A percentile compares a stretch with the other conserved stretches of the same genome.
Conservation (phyloP, 2,329 filamentous ascomycete genomes). For the Hypoxylon sp. region DNA sequence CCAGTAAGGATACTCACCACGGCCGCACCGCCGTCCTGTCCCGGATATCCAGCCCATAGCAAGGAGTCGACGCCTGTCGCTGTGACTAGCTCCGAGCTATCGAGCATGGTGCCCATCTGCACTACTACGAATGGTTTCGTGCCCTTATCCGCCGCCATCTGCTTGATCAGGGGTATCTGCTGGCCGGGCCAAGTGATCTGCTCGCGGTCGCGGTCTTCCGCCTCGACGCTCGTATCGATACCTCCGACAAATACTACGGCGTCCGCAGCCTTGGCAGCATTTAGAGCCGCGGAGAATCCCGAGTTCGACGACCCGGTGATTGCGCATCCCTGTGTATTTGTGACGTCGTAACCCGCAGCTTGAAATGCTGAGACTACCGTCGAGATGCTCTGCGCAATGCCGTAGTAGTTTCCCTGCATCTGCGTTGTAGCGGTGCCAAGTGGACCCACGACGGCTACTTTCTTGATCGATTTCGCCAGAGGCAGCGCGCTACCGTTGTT, state of each 20-base stretch:
- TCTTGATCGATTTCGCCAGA: slow-evolving; percentile 60
- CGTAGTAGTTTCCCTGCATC: slow-evolving; percentile 67
- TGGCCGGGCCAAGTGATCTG: slow-evolving; percentile 64
- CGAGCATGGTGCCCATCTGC: slow-evolving; percentile 63
- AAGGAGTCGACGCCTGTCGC: slow-evolving; percentile 64
- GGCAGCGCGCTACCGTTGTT: slow-evolving; percentile 66
- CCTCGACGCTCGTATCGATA: slow-evolving; percentile 64
- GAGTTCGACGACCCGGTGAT: slow-evolving; percentile 52
- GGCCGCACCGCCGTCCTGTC: slow-evolving; percentile 69
- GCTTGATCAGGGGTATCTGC: slow-evolving; percentile 64
- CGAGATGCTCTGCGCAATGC: slow-evolving; percentile 47
- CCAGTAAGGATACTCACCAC: slow-evolving; percentile 67
- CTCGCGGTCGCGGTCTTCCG: slow-evolving; percentile 64
- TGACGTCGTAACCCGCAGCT: slow-evolving; percentile 44
- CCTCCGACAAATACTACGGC: slow-evolving; percentile 68
- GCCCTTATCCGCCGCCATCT: slow-evolving; percentile 55
- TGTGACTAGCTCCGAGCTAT: slow-evolving; percentile 62
- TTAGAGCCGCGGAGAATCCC: slow-evolving; percentile 51
- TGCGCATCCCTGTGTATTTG: slow-evolving; percentile 42
- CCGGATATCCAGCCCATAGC: slow-evolving; percentile 70
- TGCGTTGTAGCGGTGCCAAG: slow-evolving; percentile 69
- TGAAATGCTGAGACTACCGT: slow-evolving; percentile 45
- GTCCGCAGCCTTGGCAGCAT: slow-evolving; percentile 59
- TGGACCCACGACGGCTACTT: slow-evolving; percentile 67
- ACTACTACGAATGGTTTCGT: slow-evolving; percentile 64